Base-by-base conservation (phyloP, 2,329 filamentous ascomycete genomes). In the Pseudocercospora ulei region DNA sequence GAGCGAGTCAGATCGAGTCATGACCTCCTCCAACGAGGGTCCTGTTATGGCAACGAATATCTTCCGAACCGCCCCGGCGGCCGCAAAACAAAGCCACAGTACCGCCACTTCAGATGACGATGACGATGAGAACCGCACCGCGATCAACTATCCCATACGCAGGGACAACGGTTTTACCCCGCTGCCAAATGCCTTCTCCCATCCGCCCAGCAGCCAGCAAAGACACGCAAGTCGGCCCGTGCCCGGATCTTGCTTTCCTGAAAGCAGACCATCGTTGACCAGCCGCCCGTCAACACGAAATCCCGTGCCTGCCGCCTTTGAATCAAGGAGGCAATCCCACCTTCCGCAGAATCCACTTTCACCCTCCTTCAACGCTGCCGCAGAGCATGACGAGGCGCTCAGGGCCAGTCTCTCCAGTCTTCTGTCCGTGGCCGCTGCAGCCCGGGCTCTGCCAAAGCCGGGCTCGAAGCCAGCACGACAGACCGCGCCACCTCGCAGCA, bases 361-460 rank as follows among this genome's bases (percentile, higher is more conserved):
- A 0, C 80, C 83, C 1, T 75, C 76, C 3, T 76, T 83, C 53
- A 83, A 85, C 51, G 79, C 83, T 31, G 54, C 57, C 7, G 53
- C 53, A 6, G 86, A 96, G 53, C 87, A 96, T 53, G 90, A 98
- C 54, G 90, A 86, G 18, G 90, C 86, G 1, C 71, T 98, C 7
- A 79, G 90, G 20, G 86, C 90, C 12, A 94, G 85, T 33, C 71
- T 98, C n/a, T 94, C 86, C 1, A 96, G 90, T 0, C 72, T 98
- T 7, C 74, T 98, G 7, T 95, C 88, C n/a, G 93, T 85, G 55
- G 88, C 86, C 0, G 86, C 87, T 2, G 90, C 88, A 0, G 90
- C 88, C 1, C 75, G 90, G 27, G 81, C 82, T 3, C 68, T 90
- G 9, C 76, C 80, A 1, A 94, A 90, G 48, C 54, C 61, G 16